Base-by-base conservation (phyloP, 257 asterid species). In the Scutellaria minor region DNA sequence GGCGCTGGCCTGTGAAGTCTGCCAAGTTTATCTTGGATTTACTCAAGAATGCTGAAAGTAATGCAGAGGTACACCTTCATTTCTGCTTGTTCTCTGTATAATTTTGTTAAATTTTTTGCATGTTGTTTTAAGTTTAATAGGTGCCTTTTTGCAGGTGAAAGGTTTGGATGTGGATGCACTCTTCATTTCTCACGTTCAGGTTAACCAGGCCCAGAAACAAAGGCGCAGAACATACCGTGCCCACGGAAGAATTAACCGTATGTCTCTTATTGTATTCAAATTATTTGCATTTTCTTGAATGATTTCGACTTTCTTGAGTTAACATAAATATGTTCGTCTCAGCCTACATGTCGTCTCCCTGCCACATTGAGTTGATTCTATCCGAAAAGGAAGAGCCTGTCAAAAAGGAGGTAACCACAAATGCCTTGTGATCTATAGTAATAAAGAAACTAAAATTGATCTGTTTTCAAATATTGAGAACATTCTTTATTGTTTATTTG, bases 1-100 rank as follows among this genome's bases (percentile, higher is more conserved):
- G 96, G 1, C 95, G 96, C n/a, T 91, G 96, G 97, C 97, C 96
- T 11, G 94, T 82, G 20, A 91, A 91, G 54, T 91, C 97, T 45
- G 97, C 95, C 7, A 81, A 75, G 66, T 85, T 89, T 53, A 81
- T 91, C 74, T 73, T 91, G 61, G 97, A 89, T 78, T 82, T 91
- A 47, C 90, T 91, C 4, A 91, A 91, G 78, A 91, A 91, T 59
- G 96, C 95, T 4, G 96, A 91, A 70, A 88, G 96, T n/a, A 91
- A 91, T 74, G 97, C 97, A 6, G 97, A 91, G 87, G 96, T 91
- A 79, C 87, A 75, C 61, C 18, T n/a, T 15, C 4, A 4, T 6
- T 44, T 64, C 13, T 42, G 39, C 8, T 47, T 10, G 20, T 2
- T 53, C 41, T 13, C 35, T 0, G 8, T 6, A 31, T 31, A 20